Evolutionary conservation across 2,329 filamentous ascomycete species (phyloP).

Genomic region (Aspergillus sp.): DNA sequence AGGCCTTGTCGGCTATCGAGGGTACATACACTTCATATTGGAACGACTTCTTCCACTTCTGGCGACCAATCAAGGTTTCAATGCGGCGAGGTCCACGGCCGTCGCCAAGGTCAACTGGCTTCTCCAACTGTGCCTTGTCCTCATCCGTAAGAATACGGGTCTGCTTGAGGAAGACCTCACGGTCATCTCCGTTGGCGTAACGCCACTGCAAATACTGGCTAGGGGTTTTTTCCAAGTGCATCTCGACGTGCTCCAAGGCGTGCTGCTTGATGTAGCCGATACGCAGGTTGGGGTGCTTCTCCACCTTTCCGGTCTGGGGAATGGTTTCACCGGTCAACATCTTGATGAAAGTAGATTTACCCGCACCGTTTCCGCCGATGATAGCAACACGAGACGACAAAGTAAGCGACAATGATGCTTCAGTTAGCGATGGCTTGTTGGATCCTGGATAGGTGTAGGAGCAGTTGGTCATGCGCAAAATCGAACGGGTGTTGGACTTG

Average conservation of each 20-base stretch:
- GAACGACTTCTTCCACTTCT: conserved; percentile 99
- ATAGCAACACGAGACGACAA: conserved; percentile 93
- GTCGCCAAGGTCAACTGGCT: conserved; percentile 78
- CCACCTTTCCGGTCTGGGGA: conserved; percentile 79
- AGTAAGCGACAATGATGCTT: conserved; percentile 83
- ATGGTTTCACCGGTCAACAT: conserved; percentile 90
- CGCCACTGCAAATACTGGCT: conserved; percentile 99
- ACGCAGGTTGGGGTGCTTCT: conserved; percentile 97
- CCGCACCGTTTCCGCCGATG: conserved; percentile 95
- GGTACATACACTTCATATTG: conserved; percentile 84
- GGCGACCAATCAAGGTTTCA: conserved; percentile 88
- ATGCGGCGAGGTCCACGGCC: conserved; percentile 75
- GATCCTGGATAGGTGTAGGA: conserved; percentile 92
- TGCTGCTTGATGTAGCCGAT: conserved; percentile 99
- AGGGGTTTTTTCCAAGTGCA: conserved; percentile 98
- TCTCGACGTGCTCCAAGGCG: conserved; percentile 97
- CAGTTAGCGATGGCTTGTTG: conserved; percentile 79
- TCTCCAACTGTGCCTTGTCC: conserved; percentile 90
- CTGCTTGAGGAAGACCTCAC: conserved; percentile 96
- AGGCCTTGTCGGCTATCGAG: neutral
- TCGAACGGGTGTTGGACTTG: conserved; percentile 90
- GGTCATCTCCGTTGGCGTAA: conserved; percentile 94
- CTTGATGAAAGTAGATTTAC: conserved; percentile 98
- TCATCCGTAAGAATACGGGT: conserved; percentile 83
- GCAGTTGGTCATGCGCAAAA: conserved; percentile 90